These are phyloP conservation scores for Sinapis alba DNA, from an alignment of 441 rosid species.

Conservation along the genomic window DNA sequence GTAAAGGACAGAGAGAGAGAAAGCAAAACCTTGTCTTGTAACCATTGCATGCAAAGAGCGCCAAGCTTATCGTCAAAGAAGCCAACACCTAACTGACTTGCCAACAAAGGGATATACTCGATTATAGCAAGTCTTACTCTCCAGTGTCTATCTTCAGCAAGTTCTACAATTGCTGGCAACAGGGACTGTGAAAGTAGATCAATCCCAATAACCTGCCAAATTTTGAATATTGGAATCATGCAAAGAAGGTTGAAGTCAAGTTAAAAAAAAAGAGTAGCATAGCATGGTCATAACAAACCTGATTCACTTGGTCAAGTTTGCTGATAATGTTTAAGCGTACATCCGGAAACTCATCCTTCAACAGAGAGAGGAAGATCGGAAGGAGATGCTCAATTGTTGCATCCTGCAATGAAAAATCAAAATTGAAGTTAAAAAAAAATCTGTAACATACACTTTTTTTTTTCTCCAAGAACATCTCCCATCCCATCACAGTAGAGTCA, in stretches of 20 bases:
- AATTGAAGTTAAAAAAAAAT: constrained; percentile 29
- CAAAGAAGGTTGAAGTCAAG: not conserved
- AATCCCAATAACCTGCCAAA: constrained; percentile 81
- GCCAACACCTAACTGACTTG: constrained; percentile 87
- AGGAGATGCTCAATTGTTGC: constrained; percentile 95
- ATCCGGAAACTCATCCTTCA: constrained; percentile 97
- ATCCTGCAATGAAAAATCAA: constrained; percentile 56
- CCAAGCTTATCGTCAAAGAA: constrained; percentile 95
- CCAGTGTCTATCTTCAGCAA: constrained; percentile 98
- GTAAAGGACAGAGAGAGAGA: not conserved
- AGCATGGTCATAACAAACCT: constrained; percentile 53
- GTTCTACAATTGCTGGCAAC: constrained; percentile 94
- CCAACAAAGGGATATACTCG: constrained; percentile 89
- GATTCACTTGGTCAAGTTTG: constrained; percentile 99
- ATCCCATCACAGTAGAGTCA: not conserved
- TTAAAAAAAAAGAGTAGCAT: not conserved
- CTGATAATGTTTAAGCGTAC: constrained; percentile 93
- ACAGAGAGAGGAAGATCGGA: constrained; percentile 90
- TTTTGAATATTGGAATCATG: constrained; percentile 7
- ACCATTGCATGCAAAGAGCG: constrained; percentile 96
- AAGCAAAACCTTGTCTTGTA: constrained; percentile 78
- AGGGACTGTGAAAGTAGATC: constrained; percentile 89
- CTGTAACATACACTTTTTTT: not conserved
- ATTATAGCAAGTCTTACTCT: constrained; percentile 94
- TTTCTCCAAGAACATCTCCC: not conserved